phyloP scores from a whole-genome alignment of 139 green algal species.

The Chlorella sorokiniana region DNA sequence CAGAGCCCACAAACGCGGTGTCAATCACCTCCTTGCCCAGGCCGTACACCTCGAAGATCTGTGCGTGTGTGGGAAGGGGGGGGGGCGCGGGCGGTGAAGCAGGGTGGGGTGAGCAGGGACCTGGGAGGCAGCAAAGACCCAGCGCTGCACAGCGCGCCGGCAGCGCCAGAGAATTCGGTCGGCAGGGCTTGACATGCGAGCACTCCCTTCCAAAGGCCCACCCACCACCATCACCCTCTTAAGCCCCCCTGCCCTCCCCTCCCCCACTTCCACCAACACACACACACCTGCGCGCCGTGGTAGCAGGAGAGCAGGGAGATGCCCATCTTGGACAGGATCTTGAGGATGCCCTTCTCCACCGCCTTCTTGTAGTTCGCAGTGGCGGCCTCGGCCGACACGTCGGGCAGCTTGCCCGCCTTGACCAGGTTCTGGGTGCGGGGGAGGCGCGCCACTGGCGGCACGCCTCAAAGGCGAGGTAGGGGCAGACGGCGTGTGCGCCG shows the following conservation, averaged over 20 bases:
- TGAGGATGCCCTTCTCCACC: slow-evolving; percentile 96
- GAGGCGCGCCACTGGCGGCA: slow-evolving; percentile 91
- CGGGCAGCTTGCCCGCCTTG: slow-evolving; percentile 84
- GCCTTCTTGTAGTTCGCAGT: slow-evolving; percentile 95
- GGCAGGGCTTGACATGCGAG: too few species aligned
- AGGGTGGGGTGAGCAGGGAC: background rate
- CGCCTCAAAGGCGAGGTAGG: slow-evolving; percentile 96
- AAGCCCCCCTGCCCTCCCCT: background rate
- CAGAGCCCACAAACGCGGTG: slow-evolving; percentile 76
- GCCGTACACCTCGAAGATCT: slow-evolving; percentile 99
- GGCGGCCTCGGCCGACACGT: slow-evolving; percentile 60
- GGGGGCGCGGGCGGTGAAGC: slow-evolving; percentile 9
- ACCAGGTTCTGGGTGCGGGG: slow-evolving; percentile 84
- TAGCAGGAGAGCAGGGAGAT: slow-evolving; percentile 97
- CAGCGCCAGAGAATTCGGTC: too few species aligned
- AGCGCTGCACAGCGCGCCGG: too few species aligned
- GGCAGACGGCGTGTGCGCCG: slow-evolving; percentile 96
- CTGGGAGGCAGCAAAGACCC: background rate
- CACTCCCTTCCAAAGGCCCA: too few species aligned
- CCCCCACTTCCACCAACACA: background rate
- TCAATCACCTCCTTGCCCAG: slow-evolving; percentile 92
- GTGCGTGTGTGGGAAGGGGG: slow-evolving; percentile 17
- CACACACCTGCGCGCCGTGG: slow-evolving; percentile 79
- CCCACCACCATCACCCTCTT: too few species aligned
- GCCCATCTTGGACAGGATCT: slow-evolving; percentile 99